phyloP scores from a whole-genome alignment of 2,329 filamentous ascomycete species.

The Ascochyta lentis region DNA sequence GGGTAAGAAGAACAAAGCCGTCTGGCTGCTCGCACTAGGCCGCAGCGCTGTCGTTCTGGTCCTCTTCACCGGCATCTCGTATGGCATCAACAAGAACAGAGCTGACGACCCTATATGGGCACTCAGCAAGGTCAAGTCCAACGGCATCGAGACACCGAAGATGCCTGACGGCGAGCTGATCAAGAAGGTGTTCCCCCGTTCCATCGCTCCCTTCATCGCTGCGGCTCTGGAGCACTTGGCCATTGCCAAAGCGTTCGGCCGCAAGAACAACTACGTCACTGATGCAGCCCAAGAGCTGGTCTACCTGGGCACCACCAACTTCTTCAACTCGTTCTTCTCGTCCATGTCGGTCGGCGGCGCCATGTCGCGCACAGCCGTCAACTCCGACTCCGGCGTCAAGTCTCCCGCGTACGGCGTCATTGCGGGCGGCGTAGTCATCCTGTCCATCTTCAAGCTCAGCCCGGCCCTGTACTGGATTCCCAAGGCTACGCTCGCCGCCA shows the following conservation, averaged over 20 bases:
- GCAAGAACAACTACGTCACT: constrained; percentile 67
- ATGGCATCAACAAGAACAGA: constrained; percentile 63
- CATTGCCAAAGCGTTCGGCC: constrained; percentile 68
- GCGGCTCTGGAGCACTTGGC: constrained; percentile 69
- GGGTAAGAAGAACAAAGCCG: constrained; percentile 63
- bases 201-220: constrained; percentile 68
- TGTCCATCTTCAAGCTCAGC: constrained; percentile 67
- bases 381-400: constrained; percentile 68
- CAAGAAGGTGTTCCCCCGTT: constrained; percentile 59
- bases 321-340: constrained; percentile 70
- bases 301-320: constrained; percentile 67
- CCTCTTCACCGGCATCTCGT: constrained; percentile 69
- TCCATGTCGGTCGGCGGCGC: constrained; percentile 70
- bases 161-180: constrained; percentile 59
- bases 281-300: constrained; percentile 71
- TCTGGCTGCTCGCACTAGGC: constrained; percentile 67
- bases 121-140: constrained; percentile 63
- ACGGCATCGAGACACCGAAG: constrained; percentile 60
- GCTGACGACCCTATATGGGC: constrained; percentile 60
- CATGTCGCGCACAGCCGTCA: constrained; percentile 72
- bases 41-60: constrained; percentile 67
- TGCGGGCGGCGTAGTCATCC: constrained; percentile 66
- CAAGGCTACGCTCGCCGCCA: constrained; percentile 68
- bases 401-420: constrained; percentile 67
- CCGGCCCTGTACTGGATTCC: constrained; percentile 72